Evolutionary conservation across 2,329 filamentous ascomycete genomes (phyloP).

Genomic region (Cladophialophora chaetospira): DNA sequence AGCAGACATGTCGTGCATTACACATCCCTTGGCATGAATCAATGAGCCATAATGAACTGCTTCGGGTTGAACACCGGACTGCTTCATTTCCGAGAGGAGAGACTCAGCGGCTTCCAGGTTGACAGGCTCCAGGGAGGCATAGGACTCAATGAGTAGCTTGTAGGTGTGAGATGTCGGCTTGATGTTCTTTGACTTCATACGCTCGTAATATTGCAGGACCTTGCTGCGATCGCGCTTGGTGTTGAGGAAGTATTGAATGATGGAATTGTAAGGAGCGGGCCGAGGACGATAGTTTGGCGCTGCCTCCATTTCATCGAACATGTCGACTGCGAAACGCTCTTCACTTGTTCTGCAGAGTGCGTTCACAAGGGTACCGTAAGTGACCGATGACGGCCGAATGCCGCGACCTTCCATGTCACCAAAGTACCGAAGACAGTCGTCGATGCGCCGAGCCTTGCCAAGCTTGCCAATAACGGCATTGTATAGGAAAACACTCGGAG

Average conservation of each 20-base stretch:
- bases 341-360: slow-evolving; percentile 95
- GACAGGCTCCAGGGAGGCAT: slow-evolving; percentile 89
- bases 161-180: slow-evolving; percentile 92
- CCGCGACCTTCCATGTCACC: slow-evolving; percentile 92
- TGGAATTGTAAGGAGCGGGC: slow-evolving; percentile 95
- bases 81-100: slow-evolving; percentile 76
- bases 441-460: slow-evolving; percentile 94
- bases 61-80: slow-evolving; percentile 74
- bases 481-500: slow-evolving; percentile 95
- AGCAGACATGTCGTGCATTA: slow-evolving; percentile 84
- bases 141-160: slow-evolving; percentile 93
- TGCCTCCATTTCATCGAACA: slow-evolving; percentile 98
- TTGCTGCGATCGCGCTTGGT: slow-evolving; percentile 95
- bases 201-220: slow-evolving; percentile 91
- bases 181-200: slow-evolving; percentile 86
- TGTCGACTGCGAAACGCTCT: slow-evolving; percentile 94
- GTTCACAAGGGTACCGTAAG: slow-evolving; percentile 97
- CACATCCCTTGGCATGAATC: slow-evolving; percentile 94
- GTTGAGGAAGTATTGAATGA: slow-evolving; percentile 99
- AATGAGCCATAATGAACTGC: slow-evolving; percentile 94
- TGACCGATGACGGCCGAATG: slow-evolving; percentile 94
- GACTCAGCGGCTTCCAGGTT: slow-evolving; percentile 85
- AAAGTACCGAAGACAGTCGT: slow-evolving; percentile 98
- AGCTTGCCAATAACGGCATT: slow-evolving; percentile 98
- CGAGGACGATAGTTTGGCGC: slow-evolving; percentile 99